phyloP scores from a whole-genome alignment of 2,329 filamentous ascomycete genomes.

The Ascochyta koolunga region DNA sequence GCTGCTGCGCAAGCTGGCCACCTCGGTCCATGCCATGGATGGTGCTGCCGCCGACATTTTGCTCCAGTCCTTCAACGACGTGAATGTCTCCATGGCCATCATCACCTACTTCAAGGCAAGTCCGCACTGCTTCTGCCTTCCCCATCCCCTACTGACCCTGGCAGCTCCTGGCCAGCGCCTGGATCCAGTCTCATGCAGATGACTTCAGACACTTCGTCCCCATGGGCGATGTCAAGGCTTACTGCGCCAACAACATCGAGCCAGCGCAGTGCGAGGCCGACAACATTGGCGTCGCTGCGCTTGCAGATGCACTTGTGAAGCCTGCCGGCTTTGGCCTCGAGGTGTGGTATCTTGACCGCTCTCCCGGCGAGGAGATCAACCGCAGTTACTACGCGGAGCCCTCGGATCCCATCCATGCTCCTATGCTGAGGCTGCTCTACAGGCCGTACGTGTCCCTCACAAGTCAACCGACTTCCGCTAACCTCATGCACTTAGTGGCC shows the following conservation, averaged over 20 bases:
- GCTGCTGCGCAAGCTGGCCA: constrained; percentile 68
- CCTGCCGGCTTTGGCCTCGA: constrained; percentile 81
- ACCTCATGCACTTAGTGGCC: constrained; percentile 61
- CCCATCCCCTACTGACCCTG: constrained; percentile 13
- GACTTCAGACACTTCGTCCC: constrained; percentile 74
- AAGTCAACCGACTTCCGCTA: neutral
- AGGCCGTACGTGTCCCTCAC: constrained; percentile 60
- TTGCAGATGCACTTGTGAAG: constrained; percentile 80
- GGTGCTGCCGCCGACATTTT: constrained; percentile 60
- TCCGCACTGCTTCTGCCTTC: neutral
- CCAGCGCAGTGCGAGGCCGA: constrained; percentile 84
- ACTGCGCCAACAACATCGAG: constrained; percentile 74
- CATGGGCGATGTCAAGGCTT: constrained; percentile 64
- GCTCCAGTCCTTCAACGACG: constrained; percentile 75
- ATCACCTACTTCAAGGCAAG: constrained; percentile 79
- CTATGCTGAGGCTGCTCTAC: constrained; percentile 73
- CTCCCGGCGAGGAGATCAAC: constrained; percentile 76
- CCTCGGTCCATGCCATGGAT: constrained; percentile 61
- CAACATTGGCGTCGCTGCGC: constrained; percentile 78
- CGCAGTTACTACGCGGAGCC: constrained; percentile 65
- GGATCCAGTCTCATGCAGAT: constrained; percentile 75
- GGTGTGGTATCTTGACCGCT: constrained; percentile 90
- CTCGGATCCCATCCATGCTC: constrained; percentile 56
- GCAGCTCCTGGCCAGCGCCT: constrained; percentile 81
- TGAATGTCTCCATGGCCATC: constrained; percentile 70